Base-by-base conservation (phyloP, 2,329 filamentous ascomycete species). In the Elsinoe ampelina region DNA sequence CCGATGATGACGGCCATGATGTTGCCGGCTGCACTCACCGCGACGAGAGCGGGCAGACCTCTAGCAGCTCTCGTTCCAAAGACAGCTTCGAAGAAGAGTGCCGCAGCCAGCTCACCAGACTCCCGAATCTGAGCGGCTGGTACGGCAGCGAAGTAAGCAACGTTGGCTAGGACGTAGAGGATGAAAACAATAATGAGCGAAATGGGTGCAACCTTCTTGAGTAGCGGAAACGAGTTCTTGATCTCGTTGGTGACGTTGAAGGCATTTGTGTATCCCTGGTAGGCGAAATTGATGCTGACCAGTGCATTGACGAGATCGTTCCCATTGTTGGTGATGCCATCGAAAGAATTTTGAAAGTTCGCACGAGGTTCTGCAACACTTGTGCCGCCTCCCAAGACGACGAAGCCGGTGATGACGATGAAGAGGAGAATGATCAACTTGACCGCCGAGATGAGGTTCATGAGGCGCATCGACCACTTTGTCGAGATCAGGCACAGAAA, bases 1-100 rank as follows among this genome's bases (percentile, higher is more conserved):
- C 83, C 83, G 69, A 86, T 86, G 60, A 85, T 85, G 60, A 86
- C 81, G 58, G 76, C 80, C 45, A 86, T 73, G 11, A 86, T 80
- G 62, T 86, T 87, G 26, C 83, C 84, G 61, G 85, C 82, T 2
- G 83, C 83, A 0, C 83, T 86, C 1, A 86, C 73, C 0, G 83
- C 83, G 20, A 86, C 81, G 60, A 86, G 84, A 57, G 84, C 83
- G 22, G 77, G 82, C 13, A 84, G 72, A 3, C 79, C 81, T 17
- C 78, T 74, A 69, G 77, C 74, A 1, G 80, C 77, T 30, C 70
- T 70, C 1, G 67, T 66, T 0, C 80, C 80, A 54, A 84, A 84
- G 0, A 82, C 77, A 1, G 77, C 76, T 5, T 74, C 69, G 64
- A 86, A 85, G 67, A 84, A 82, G 5, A 83, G 66, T 15, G 75